These are phyloP conservation scores for Nelumbo lutea DNA, from an alignment of 164 flowering plant species.

Conservation along the genomic window DNA sequence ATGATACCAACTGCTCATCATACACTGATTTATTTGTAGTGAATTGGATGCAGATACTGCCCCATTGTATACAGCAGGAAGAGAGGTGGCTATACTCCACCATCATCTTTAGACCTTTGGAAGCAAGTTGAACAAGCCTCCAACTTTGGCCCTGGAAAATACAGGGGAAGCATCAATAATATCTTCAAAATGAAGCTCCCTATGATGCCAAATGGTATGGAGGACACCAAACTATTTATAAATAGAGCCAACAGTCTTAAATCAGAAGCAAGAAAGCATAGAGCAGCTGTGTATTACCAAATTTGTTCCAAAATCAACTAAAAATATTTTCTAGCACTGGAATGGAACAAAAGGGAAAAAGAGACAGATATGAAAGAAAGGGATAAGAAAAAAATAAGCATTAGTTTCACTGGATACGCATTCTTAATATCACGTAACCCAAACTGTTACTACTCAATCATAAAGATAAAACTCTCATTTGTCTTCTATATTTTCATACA, in stretches of 20 bases:
- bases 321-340: neutral
- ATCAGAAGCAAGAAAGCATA: constrained; percentile 14
- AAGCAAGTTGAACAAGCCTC: constrained; percentile 30
- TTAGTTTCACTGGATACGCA: constrained; percentile 2
- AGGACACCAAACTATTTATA: constrained; percentile 14
- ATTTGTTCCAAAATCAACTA: neutral
- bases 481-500: neutral
- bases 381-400: neutral
- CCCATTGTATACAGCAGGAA: constrained; percentile 17
- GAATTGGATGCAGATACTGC: constrained; percentile 21
- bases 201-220: constrained; percentile 20
- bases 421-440: neutral
- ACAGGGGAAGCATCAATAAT: constrained; percentile 41
- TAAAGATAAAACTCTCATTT: neutral
- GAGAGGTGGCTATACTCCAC: constrained; percentile 24
- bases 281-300: constrained; percentile 7
- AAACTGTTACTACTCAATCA: neutral
- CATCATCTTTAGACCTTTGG: constrained; percentile 28
- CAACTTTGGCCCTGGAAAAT: constrained; percentile 41
- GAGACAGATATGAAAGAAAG: neutral
- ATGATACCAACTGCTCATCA: neutral
- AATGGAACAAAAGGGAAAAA: neutral
- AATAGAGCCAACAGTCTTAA: constrained; percentile 5
- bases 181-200: constrained; percentile 14
- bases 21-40: neutral